phyloP scores from a whole-genome alignment of 352 stramenopile species.

The Globisporangium barbulae region DNA sequence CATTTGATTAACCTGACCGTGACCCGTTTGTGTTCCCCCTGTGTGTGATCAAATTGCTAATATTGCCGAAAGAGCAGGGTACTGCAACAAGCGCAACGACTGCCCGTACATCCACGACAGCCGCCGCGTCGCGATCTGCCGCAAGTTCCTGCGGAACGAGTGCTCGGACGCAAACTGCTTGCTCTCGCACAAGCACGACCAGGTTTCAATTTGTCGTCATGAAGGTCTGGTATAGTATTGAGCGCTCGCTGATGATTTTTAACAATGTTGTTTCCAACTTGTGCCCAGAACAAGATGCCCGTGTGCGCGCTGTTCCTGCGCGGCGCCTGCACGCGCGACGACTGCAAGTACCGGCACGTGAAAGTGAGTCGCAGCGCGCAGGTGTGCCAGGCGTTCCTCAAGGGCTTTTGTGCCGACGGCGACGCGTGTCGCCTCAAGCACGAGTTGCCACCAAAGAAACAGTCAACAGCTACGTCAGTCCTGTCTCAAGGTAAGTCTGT shows the following conservation, averaged over 20 bases:
- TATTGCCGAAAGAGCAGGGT: constrained; percentile 32
- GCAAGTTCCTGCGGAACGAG: constrained; percentile 67
- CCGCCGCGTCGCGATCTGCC: constrained; percentile 75
- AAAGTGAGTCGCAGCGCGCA: constrained; percentile 69
- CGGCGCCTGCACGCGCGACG: constrained; percentile 65
- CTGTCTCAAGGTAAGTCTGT: constrained; percentile 37
- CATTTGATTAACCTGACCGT: constrained; percentile 1
- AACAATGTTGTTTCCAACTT: background rate
- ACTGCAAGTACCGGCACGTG: constrained; percentile 77
- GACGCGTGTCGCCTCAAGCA: constrained; percentile 54
- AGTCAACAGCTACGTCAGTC: background rate
- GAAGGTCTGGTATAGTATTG: too few species aligned
- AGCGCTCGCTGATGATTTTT: background rate
- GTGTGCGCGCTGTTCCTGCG: constrained; percentile 80
- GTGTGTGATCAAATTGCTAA: background rate
- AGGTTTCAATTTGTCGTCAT: constrained; percentile 34
- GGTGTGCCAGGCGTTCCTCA: constrained; percentile 62
- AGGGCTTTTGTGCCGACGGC: constrained; percentile 65
- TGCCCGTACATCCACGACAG: constrained; percentile 86
- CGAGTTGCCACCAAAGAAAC: constrained; percentile 42
- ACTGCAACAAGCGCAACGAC: constrained; percentile 77
- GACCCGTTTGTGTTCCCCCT: constrained; percentile 6
- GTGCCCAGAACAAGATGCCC: constrained; percentile 72
- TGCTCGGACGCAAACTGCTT: constrained; percentile 57
- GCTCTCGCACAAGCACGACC: constrained; percentile 70